Evolutionary conservation across 106 monocot species (phyloP).

Genomic region (Dioscorea dumetorum): DNA sequence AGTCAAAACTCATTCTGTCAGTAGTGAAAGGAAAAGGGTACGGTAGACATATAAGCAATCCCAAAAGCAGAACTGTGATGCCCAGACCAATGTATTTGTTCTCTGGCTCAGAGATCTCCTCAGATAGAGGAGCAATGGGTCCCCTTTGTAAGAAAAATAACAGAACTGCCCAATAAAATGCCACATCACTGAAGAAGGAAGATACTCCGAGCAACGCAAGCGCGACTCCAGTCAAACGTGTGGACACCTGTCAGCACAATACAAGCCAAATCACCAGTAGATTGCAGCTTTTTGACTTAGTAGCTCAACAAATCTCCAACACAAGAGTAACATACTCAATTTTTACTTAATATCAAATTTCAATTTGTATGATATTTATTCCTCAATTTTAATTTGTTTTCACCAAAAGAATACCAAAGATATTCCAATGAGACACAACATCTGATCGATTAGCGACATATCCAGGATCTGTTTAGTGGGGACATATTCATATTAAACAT

Average conservation of each 20-base stretch:
- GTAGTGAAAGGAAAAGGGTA: slow-evolving; percentile 80
- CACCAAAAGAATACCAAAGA: too few species aligned
- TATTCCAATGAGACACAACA: too few species aligned
- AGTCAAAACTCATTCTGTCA: slow-evolving; percentile 33
- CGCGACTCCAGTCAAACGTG: slow-evolving; percentile 43
- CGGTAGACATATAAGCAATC: slow-evolving; percentile 74
- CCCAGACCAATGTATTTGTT: slow-evolving; percentile 52
- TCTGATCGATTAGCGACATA: too few species aligned
- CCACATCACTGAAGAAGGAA: slow-evolving; percentile 82
- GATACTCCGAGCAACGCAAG: slow-evolving; percentile 72
- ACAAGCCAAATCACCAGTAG: not conserved
- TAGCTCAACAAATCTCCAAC: not conserved
- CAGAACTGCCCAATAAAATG: slow-evolving; percentile 84
- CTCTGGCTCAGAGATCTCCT: slow-evolving; percentile 87
- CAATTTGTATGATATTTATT: too few species aligned
- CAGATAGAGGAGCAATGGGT: slow-evolving; percentile 78
- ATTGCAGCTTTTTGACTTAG: not conserved
- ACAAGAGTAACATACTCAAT: too few species aligned
- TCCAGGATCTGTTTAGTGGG: too few species aligned
- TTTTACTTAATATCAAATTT: too few species aligned
- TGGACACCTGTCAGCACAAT: slow-evolving; percentile 33
- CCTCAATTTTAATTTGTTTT: too few species aligned
- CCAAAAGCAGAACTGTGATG: slow-evolving; percentile 59
- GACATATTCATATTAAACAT: too few species aligned
- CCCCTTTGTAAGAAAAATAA: slow-evolving; percentile 96